A percentile compares a stretch with the other conserved stretches of the same genome.
phyloP scores from a whole-genome alignment of 352 stramenopile species.

The Phytophthora meadii region DNA sequence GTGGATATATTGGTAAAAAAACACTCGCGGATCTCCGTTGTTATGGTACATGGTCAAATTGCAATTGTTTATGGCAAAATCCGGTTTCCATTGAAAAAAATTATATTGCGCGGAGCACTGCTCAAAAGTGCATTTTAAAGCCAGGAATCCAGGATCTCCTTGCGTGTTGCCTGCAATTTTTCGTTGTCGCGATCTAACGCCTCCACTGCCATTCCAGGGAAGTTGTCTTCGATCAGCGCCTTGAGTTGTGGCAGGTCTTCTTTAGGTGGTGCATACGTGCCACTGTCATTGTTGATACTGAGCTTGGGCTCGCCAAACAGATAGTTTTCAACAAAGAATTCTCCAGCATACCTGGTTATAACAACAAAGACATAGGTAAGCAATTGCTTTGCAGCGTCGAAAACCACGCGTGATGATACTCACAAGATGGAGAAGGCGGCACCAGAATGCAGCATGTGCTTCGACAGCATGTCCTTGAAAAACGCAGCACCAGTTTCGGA shows the following conservation, averaged over 20 bases:
- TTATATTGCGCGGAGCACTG: too few relatives aligned
- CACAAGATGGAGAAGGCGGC: conserved; percentile 46
- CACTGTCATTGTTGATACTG: conserved; percentile 52
- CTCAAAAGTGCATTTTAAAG: conserved; percentile 12
- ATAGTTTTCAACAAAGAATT: conserved; percentile 40
- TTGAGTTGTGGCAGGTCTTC: conserved; percentile 39
- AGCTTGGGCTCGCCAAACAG: conserved; percentile 41
- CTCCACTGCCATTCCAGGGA: conserved; percentile 40
- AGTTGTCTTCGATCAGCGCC: conserved; percentile 48
- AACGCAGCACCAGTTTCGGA: conserved; percentile 49
- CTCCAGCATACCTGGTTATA: conserved; percentile 40
- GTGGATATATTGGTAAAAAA: too few relatives aligned
- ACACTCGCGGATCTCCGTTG: too few relatives aligned
- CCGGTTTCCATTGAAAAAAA: too few relatives aligned
- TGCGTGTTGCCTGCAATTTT: conserved; percentile 25
- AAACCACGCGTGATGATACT: background rate
- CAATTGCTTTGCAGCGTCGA: background rate
- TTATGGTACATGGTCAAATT: too few relatives aligned
- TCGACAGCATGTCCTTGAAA: conserved; percentile 58
- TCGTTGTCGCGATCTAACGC: conserved; percentile 39
- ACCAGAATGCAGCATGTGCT: conserved; percentile 52
- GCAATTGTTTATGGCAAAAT: too few relatives aligned
- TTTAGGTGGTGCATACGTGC: conserved; percentile 48
- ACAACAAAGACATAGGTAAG: conserved; percentile 1
- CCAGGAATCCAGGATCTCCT: conserved; percentile 44